Evolutionary conservation across 345 rosid genomes (phyloP).

Genomic region (Rubroshorea leprosula): DNA sequence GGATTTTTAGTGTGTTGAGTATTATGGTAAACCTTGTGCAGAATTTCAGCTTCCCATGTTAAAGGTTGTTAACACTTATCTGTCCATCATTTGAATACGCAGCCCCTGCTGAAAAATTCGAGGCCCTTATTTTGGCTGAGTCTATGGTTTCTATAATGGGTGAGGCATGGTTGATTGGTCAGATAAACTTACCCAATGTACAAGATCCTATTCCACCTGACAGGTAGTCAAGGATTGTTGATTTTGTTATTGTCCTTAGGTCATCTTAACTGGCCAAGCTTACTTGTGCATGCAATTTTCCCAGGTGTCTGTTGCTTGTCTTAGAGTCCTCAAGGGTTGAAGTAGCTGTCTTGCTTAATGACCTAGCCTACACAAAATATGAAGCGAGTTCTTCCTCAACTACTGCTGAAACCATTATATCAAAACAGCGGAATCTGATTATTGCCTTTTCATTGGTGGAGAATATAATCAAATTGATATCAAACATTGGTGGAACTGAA

Average conservation of each 20-base stretch:
- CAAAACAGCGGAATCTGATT: conserved; percentile 61
- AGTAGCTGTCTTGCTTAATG: conserved; percentile 75
- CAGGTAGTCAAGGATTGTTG: conserved; percentile 40
- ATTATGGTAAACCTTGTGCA: too few relatives aligned
- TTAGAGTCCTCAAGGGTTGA: conserved; percentile 84
- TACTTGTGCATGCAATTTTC: conserved; percentile 9
- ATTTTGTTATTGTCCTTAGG: not conserved
- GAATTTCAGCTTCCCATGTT: conserved; percentile 9
- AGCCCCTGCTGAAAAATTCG: conserved; percentile 82
- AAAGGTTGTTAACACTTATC: conserved; percentile 10
- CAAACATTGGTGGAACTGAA: conserved; percentile 50
- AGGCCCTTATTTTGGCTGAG: conserved; percentile 81
- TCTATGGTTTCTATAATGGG: conserved; percentile 55
- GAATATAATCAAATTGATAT: conserved; percentile 61
- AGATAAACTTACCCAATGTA: conserved; percentile 39
- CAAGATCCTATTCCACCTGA: conserved; percentile 52
- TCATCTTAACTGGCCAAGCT: not conserved
- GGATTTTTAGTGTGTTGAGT: too few relatives aligned
- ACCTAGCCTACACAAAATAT: conserved; percentile 71
- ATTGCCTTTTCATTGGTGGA: conserved; percentile 72
- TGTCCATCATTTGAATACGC: conserved; percentile 14
- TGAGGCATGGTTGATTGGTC: conserved; percentile 68
- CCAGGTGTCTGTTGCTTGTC: conserved; percentile 83
- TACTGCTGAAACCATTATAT: conserved; percentile 39
- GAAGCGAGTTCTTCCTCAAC: conserved; percentile 58